Percentiles rank a stretch among this genome's conserved stretches.
These are phyloP conservation scores for Epicoccum sorghinum DNA, from an alignment of 2,329 filamentous ascomycete genomes.

Conservation along the genomic window DNA sequence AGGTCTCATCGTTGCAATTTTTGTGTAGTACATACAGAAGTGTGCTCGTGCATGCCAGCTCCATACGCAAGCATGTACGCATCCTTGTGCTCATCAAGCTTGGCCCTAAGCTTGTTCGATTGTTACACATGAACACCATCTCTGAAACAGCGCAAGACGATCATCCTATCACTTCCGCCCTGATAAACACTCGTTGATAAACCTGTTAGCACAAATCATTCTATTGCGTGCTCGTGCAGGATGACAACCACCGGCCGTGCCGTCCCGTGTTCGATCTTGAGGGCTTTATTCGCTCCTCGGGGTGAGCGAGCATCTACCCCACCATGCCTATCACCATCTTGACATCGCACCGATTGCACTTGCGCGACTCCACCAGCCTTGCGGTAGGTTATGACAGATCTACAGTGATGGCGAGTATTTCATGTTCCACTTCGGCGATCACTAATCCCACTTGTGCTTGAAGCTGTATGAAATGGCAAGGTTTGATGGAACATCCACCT, in stretches of 20 bases:
- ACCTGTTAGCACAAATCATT: not conserved
- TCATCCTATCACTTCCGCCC: not conserved
- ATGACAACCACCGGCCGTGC: slow-evolving; percentile 4
- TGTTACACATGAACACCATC: not conserved
- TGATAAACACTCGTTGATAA: not conserved
- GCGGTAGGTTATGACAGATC: not conserved
- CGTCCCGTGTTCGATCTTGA: slow-evolving; percentile 9
- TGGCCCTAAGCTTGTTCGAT: not conserved
- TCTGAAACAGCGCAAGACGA: not conserved
- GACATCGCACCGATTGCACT: slow-evolving; percentile 9
- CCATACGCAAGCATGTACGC: not conserved
- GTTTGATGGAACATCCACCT: not conserved
- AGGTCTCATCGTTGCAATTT: too few species aligned
- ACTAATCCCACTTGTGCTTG: not conserved
- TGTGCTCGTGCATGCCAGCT: too few species aligned
- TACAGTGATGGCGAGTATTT: not conserved
- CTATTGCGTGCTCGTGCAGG: slow-evolving; percentile 5
- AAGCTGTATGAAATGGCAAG: not conserved
- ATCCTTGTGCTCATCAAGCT: not conserved
- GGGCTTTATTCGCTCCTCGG: slow-evolving; percentile 11
- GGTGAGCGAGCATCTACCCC: slow-evolving; percentile 13
- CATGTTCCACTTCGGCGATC: not conserved
- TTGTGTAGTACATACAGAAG: too few species aligned
- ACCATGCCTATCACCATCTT: not conserved
- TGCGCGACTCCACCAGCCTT: not conserved